Conservation (phyloP, 768 basidiomycete genomes). For the Lentinus tigrinus region DNA sequence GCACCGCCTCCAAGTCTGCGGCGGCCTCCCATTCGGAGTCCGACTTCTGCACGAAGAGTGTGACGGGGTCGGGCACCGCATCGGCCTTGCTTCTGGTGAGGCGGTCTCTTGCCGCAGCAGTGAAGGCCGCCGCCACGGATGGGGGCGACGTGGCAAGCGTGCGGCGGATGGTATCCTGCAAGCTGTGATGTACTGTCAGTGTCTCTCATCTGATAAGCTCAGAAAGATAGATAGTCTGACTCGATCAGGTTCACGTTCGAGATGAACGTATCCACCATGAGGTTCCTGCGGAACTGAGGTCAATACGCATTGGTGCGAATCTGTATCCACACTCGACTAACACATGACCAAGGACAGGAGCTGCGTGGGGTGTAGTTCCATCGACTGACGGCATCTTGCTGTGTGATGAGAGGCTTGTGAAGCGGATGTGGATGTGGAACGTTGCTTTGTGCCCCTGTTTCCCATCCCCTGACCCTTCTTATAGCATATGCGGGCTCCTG, state of each 20-base stretch:
- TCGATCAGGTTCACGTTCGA: conserved; percentile 72
- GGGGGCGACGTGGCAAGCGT: conserved; percentile 69
- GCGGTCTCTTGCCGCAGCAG: conserved; percentile 56
- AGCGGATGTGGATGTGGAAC: background rate
- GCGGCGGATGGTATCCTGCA: conserved; percentile 70
- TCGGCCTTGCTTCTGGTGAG: conserved; percentile 47
- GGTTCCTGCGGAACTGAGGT: conserved; percentile 43
- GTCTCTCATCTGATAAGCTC: background rate
- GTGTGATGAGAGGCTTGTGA: background rate
- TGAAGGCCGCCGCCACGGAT: conserved; percentile 58
- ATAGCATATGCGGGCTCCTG: too few relatives aligned
- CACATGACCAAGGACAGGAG: conserved; percentile 19
- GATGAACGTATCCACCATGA: conserved; percentile 78
- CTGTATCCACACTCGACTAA: background rate
- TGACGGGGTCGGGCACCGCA: conserved; percentile 34
- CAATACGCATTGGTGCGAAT: background rate
- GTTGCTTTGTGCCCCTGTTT: too few relatives aligned
- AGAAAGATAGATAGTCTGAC: conserved; percentile 41
- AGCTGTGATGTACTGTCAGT: conserved; percentile 38
- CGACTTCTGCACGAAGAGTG: conserved; percentile 46
- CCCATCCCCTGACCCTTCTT: too few relatives aligned
- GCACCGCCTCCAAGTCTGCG: conserved; percentile 46
- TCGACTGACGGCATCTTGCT: conserved; percentile 10
- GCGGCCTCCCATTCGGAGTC: conserved; percentile 42
- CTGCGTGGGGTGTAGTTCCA: background rate